Evolutionary conservation across 2,329 filamentous ascomycete species (phyloP).

Genomic region (Aureobasidium melanogenum): DNA sequence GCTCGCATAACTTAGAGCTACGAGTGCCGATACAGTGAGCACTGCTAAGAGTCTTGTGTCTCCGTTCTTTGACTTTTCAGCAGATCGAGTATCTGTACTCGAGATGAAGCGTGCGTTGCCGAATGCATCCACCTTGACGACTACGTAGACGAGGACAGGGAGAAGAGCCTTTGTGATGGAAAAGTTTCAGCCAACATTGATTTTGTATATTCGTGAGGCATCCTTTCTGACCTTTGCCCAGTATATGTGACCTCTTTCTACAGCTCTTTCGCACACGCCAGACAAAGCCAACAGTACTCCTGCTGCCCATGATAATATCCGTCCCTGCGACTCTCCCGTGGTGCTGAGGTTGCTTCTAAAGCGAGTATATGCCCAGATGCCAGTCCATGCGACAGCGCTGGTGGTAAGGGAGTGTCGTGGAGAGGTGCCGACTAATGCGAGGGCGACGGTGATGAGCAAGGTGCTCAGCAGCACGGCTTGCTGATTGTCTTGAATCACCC

Average conservation of each 20-base stretch:
- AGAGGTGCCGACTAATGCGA: constrained; percentile 28
- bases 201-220: background rate
- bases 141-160: constrained; percentile 19
- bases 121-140: constrained; percentile 16
- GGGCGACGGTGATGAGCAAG: constrained; percentile 27
- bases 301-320: constrained; percentile 29
- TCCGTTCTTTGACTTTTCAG: constrained; percentile 17
- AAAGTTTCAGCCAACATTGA: constrained; percentile 19
- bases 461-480: constrained; percentile 8
- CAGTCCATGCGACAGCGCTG: constrained; percentile 33
- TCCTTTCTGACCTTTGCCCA: constrained; percentile 33
- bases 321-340: constrained; percentile 19
- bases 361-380: constrained; percentile 29
- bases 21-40: constrained; percentile 28
- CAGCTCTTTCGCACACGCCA: constrained; percentile 36
- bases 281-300: constrained; percentile 35
- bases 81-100: constrained; percentile 17
- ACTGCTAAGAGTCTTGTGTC: constrained; percentile 26
- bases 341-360: constrained; percentile 15
- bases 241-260: constrained; percentile 35
- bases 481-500: constrained; percentile 5
- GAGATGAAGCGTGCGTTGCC: constrained; percentile 18
- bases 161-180: constrained; percentile 20
- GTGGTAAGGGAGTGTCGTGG: constrained; percentile 34
- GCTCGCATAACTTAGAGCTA: constrained; percentile 27